Percentiles rank a stretch among this genome's conserved stretches.
phyloP scores from a whole-genome alignment of 495 filamentous ascomycete genomes.

The Neurospora cerealis region DNA sequence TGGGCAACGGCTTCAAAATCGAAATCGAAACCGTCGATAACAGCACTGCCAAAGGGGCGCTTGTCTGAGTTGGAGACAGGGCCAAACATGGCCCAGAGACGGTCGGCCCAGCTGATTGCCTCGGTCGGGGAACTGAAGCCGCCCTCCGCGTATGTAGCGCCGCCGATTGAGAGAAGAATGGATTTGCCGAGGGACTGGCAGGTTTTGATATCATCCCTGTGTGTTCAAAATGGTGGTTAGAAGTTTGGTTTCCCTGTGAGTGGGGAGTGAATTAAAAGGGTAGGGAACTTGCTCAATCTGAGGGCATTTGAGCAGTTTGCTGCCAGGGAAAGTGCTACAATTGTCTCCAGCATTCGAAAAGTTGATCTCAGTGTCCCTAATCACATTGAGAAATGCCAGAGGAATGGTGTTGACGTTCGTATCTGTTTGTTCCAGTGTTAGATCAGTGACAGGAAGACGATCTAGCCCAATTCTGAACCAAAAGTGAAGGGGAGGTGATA shows the following conservation, averaged over 20 bases:
- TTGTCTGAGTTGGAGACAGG: constrained; percentile 27
- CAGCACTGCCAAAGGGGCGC: constrained; percentile 54
- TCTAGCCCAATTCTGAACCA: neutral
- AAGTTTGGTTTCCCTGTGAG: neutral
- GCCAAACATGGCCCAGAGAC: constrained; percentile 62
- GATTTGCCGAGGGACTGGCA: constrained; percentile 58
- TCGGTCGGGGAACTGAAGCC: constrained; percentile 44
- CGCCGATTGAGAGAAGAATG: constrained; percentile 59
- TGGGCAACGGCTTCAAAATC: constrained; percentile 45
- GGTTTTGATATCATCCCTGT: constrained; percentile 45
- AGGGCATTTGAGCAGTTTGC: constrained; percentile 48
- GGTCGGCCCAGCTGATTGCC: constrained; percentile 46
- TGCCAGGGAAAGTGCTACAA: constrained; percentile 48
- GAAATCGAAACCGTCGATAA: constrained; percentile 65
- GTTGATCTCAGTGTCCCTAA: constrained; percentile 42
- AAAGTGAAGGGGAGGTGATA: neutral
- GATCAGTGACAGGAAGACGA: neutral
- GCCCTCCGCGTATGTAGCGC: constrained; percentile 51
- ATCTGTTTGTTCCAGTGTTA: constrained; percentile 10
- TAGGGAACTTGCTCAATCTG: constrained; percentile 43
- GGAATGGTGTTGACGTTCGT: constrained; percentile 39
- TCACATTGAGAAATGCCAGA: constrained; percentile 49
- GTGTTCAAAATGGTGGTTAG: neutral
- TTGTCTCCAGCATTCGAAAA: constrained; percentile 49
- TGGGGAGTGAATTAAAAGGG: neutral